These are phyloP conservation scores for Tolypocladium sp. DNA, from an alignment of 2,329 filamentous ascomycete genomes.

Conservation along the genomic window DNA sequence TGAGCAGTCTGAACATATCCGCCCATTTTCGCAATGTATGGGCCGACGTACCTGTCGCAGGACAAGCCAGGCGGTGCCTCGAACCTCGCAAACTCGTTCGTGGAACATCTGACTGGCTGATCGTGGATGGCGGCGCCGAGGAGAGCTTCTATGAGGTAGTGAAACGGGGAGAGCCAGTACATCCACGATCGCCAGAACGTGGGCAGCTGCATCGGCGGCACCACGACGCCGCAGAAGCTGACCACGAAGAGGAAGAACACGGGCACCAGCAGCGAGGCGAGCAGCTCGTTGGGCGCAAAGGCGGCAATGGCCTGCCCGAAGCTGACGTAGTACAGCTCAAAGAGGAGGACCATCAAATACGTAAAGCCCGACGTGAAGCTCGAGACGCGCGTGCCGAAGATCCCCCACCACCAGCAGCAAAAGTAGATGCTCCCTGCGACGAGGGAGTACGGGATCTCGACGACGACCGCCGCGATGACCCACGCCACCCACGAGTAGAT, in stretches of 20 bases:
- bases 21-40: conserved; percentile 42
- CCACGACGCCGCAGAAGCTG: conserved; percentile 62
- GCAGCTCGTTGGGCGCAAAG: conserved; percentile 55
- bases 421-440: conserved; percentile 45
- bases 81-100: conserved; percentile 52
- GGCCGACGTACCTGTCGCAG: conserved; percentile 49
- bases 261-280: conserved; percentile 58
- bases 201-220: conserved; percentile 48
- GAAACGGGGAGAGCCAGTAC: conserved; percentile 61
- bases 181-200: conserved; percentile 56
- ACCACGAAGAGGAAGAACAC: conserved; percentile 63
- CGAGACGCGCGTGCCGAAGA: conserved; percentile 36
- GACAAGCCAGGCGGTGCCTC: conserved; percentile 46
- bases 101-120: conserved; percentile 44
- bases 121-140: conserved; percentile 46
- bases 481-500: conserved; percentile 73
- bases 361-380: conserved; percentile 51
- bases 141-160: conserved; percentile 56
- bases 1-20: conserved; percentile 51
- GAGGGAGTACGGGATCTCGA: conserved; percentile 62
- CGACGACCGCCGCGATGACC: conserved; percentile 54
- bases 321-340: conserved; percentile 56
- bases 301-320: conserved; percentile 61
- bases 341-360: conserved; percentile 56
- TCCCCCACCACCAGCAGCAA: conserved; percentile 47